phyloP scores from a whole-genome alignment of 192 early-diverging fungal genomes.

The Coemansia sp. region DNA sequence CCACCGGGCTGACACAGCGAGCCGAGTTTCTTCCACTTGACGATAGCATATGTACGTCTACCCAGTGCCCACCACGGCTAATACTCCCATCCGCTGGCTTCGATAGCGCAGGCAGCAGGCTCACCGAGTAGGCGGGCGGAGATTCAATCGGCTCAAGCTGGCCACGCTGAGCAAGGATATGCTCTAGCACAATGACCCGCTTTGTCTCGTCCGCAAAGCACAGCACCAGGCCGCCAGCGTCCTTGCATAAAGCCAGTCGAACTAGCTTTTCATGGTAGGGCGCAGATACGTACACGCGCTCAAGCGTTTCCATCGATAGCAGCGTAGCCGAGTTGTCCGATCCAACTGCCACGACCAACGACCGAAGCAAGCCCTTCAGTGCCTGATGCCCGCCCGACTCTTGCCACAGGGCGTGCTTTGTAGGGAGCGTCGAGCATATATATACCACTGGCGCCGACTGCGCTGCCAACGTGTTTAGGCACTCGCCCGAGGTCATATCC shows the following conservation, averaged over 20 bases:
- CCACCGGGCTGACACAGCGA: slow-evolving; percentile 1
- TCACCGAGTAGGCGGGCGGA: slow-evolving; percentile 3
- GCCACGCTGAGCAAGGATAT: slow-evolving; percentile 1
- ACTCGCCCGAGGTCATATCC: slow-evolving; percentile 20
- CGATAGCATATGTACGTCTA: neutral
- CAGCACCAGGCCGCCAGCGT: slow-evolving; percentile 19
- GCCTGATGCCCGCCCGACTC: slow-evolving; percentile 13
- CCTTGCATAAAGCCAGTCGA: slow-evolving; percentile 18
- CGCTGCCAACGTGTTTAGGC: slow-evolving; percentile 23
- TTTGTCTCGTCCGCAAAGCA: slow-evolving; percentile 25
- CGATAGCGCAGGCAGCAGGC: neutral
- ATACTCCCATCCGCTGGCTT: neutral
- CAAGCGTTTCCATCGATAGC: slow-evolving; percentile 26
- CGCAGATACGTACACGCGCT: slow-evolving; percentile 30
- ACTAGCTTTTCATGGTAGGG: slow-evolving; percentile 20
- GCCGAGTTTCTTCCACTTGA: neutral
- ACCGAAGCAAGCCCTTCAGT: slow-evolving; percentile 8
- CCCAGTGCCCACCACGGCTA: slow-evolving; percentile 8
- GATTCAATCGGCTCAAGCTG: slow-evolving; percentile 1
- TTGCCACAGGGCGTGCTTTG: slow-evolving; percentile 19
- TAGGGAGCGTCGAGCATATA: slow-evolving; percentile 12
- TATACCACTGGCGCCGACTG: slow-evolving; percentile 40
- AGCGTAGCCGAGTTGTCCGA: slow-evolving; percentile 40
- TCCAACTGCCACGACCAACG: slow-evolving; percentile 32
- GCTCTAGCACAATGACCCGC: slow-evolving; percentile 13